These are phyloP conservation scores for Colletotrichum nymphaeae DNA, from an alignment of 2,329 filamentous ascomycete genomes.

Conservation along the genomic window DNA sequence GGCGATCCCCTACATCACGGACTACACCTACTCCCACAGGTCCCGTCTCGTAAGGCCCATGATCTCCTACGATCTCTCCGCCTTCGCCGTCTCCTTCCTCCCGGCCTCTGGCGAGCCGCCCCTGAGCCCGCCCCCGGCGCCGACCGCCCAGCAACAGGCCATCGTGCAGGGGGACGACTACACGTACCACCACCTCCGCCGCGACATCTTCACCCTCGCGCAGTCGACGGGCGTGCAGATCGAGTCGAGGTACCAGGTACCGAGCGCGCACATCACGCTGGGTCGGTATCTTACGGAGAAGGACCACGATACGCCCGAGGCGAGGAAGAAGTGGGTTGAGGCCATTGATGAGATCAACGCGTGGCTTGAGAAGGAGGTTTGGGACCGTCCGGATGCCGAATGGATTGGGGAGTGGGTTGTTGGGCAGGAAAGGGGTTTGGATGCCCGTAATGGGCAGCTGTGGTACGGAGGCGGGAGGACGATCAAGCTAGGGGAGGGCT, in stretches of 20 bases:
- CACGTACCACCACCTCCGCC: slow-evolving; percentile 90
- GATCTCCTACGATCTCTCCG: slow-evolving; percentile 86
- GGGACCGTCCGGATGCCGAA: slow-evolving; percentile 63
- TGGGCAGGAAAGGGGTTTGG: slow-evolving; percentile 86
- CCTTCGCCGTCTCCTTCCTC: slow-evolving; percentile 87
- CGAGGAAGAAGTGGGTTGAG: slow-evolving; percentile 73
- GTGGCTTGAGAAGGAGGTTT: slow-evolving; percentile 78
- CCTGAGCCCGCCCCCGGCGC: slow-evolving; percentile 52
- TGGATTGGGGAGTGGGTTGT: slow-evolving; percentile 82
- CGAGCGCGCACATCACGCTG: slow-evolving; percentile 90
- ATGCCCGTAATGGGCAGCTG: slow-evolving; percentile 77
- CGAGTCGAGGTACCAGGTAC: slow-evolving; percentile 85
- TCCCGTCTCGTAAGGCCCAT: slow-evolving; percentile 84
- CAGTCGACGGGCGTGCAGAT: slow-evolving; percentile 74
- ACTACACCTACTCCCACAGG: slow-evolving; percentile 75
- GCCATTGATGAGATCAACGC: slow-evolving; percentile 81
- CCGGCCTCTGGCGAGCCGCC: slow-evolving; percentile 76
- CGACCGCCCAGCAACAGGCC: slow-evolving; percentile 47
- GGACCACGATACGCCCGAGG: slow-evolving; percentile 70
- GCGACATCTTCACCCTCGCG: slow-evolving; percentile 77
- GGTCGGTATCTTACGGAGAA: slow-evolving; percentile 79
- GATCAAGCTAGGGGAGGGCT: slow-evolving; percentile 72
- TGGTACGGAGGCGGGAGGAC: slow-evolving; percentile 91
- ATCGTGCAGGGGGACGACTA: slow-evolving; percentile 71
- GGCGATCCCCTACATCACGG: slow-evolving; percentile 69